A percentile compares a stretch with the other conserved stretches of the same genome.
phyloP scores from a whole-genome alignment of 495 filamentous ascomycete species.

The Podospora bellae-mahoneyi region DNA sequence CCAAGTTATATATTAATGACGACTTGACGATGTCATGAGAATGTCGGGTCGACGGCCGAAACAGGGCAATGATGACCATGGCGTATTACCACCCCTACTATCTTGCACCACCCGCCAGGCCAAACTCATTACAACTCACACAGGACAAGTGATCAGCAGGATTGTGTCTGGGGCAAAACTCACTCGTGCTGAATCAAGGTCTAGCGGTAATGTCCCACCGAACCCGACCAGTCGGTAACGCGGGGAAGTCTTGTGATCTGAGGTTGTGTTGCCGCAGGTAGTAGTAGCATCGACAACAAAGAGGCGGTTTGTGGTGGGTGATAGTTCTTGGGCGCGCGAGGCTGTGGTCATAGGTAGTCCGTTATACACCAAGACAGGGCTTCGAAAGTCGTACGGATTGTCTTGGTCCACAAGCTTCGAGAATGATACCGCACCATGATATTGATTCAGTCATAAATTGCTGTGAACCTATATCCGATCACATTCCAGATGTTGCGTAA shows the following conservation, averaged over 20 bases:
- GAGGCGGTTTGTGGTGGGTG: neutral
- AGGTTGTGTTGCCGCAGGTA: neutral
- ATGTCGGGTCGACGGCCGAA: neutral
- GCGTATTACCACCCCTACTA: neutral
- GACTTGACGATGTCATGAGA: neutral
- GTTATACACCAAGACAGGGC: neutral
- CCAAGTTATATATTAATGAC: neutral
- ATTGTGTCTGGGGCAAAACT: neutral
- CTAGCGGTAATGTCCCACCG: neutral
- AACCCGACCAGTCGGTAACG: neutral
- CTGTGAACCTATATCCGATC: neutral
- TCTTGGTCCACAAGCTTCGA: neutral
- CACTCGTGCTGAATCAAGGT: neutral
- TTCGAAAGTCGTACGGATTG: neutral
- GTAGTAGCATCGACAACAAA: neutral
- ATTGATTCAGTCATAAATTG: neutral
- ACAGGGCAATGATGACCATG: neutral
- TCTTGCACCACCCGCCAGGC: neutral
- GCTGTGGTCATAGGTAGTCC: neutral
- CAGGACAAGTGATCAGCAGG: neutral
- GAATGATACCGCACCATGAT: neutral
- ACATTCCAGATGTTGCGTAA: neutral
- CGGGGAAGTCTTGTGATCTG: neutral
- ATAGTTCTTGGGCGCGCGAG: neutral
- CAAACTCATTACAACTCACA: neutral